A percentile compares a stretch with the other conserved stretches of the same genome.
Evolutionary conservation across 768 basidiomycete species (phyloP).

Genomic region (Austroboletus festivus): DNA sequence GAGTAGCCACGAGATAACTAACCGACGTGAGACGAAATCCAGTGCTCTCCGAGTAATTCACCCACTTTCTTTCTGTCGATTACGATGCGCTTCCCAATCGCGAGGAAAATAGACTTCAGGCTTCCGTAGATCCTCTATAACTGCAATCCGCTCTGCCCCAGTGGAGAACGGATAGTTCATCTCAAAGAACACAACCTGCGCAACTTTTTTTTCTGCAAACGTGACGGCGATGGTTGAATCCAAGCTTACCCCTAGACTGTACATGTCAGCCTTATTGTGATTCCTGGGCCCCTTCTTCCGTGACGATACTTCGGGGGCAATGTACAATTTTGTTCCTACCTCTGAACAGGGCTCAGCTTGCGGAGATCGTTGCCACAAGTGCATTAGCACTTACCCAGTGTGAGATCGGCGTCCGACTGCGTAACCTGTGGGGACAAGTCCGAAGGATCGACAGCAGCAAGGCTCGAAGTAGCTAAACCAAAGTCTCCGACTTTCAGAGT

Average conservation of each 20-base stretch:
- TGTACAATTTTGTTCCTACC: slow-evolving; percentile 89
- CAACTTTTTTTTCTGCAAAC: not conserved
- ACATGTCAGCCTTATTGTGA: slow-evolving; percentile 90
- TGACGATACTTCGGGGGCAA: slow-evolving; percentile 86
- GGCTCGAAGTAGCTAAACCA: slow-evolving; percentile 81
- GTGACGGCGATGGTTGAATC: not conserved
- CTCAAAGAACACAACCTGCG: slow-evolving; percentile 92
- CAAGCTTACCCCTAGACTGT: slow-evolving; percentile 77
- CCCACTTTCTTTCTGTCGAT: slow-evolving; percentile 69
- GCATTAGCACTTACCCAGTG: slow-evolving; percentile 49
- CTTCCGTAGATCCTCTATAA: slow-evolving; percentile 75
- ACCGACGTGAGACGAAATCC: not conserved
- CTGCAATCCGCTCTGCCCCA: slow-evolving; percentile 77
- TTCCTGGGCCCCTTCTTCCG: slow-evolving; percentile 62
- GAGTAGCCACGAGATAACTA: slow-evolving; percentile 78
- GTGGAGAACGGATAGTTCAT: slow-evolving; percentile 89
- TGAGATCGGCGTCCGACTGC: slow-evolving; percentile 64
- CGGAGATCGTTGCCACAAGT: not conserved
- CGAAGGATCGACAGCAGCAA: slow-evolving; percentile 75
- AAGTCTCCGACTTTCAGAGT: slow-evolving; percentile 76
- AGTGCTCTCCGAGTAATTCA: slow-evolving; percentile 4
- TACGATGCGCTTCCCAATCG: slow-evolving; percentile 61
- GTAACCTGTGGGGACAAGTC: slow-evolving; percentile 50
- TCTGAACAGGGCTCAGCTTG: slow-evolving; percentile 39
- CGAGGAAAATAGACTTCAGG: slow-evolving; percentile 74